A percentile compares a stretch with the other conserved stretches of the same genome.
phyloP scores from a whole-genome alignment of 1,284 basidiomycete genomes.

The Ganoderma meredithae region DNA sequence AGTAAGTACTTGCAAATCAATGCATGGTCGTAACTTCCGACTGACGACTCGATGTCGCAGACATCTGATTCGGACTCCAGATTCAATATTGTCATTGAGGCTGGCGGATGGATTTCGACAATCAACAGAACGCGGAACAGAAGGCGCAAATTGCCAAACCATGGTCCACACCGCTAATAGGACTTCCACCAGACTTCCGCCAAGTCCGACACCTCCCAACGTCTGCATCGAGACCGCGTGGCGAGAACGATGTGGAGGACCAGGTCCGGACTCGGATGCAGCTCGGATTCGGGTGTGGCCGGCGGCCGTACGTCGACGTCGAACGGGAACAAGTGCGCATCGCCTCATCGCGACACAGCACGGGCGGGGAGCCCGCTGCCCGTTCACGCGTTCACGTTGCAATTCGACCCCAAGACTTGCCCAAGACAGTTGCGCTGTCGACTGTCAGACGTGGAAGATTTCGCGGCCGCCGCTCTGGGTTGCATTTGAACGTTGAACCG shows the following conservation, averaged over 20 bases:
- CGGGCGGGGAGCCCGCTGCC: background rate
- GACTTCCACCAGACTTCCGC: background rate
- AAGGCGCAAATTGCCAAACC: background rate
- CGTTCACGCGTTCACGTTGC: background rate
- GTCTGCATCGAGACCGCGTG: background rate
- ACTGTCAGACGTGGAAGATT: background rate
- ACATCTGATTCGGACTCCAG: background rate
- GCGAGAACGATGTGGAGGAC: background rate
- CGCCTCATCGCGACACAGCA: background rate
- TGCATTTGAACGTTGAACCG: background rate
- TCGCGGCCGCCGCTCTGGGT: background rate
- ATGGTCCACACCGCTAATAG: background rate
- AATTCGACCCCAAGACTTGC: background rate
- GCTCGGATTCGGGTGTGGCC: background rate
- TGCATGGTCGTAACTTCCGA: background rate
- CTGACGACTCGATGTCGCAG: background rate
- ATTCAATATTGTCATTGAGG: too few relatives aligned
- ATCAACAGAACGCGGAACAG: background rate
- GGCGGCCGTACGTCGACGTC: background rate
- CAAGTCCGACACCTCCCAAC: background rate
- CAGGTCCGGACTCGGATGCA: background rate
- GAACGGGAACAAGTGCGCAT: background rate
- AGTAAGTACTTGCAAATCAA: too few relatives aligned
- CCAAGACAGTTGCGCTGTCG: background rate
- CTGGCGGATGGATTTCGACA: background rate